A percentile compares a stretch with the other conserved stretches of the same genome.
phyloP scores from a whole-genome alignment of 345 rosid genomes.

The Dovyalis caffra region DNA sequence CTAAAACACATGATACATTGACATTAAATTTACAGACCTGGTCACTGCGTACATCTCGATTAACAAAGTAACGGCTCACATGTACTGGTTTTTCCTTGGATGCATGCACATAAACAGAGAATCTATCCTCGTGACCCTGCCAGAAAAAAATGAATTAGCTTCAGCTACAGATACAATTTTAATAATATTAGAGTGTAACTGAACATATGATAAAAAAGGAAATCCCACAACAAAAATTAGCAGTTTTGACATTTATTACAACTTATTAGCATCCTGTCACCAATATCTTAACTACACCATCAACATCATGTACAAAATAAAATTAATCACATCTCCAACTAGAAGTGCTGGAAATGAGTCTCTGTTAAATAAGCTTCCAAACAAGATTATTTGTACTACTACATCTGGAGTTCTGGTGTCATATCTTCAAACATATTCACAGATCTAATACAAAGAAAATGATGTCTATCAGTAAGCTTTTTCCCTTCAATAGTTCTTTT shows the following conservation, averaged over 20 bases:
- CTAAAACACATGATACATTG: background rate
- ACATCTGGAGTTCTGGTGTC: background rate
- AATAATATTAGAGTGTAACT: background rate
- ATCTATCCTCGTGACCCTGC: slow-evolving; percentile 83
- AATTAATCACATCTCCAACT: background rate
- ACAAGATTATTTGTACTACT: background rate
- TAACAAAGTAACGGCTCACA: slow-evolving; percentile 65
- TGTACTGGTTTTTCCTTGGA: slow-evolving; percentile 71
- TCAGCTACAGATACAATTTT: slow-evolving; percentile 1
- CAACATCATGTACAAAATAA: background rate
- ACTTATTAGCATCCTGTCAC: background rate
- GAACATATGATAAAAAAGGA: background rate
- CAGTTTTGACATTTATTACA: background rate
- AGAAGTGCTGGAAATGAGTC: background rate
- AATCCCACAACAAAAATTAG: background rate
- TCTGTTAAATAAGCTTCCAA: background rate
- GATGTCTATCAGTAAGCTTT: background rate
- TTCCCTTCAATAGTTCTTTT: background rate
- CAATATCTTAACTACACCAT: background rate
- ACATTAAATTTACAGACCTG: slow-evolving; percentile 39
- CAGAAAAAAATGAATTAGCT: slow-evolving; percentile 9
- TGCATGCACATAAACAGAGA: slow-evolving; percentile 78
- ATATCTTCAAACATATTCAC: background rate
- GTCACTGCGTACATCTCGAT: slow-evolving; percentile 70
- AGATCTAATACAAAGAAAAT: background rate